Conservation (phyloP, 768 basidiomycete species). For the Boletus fagicola region DNA sequence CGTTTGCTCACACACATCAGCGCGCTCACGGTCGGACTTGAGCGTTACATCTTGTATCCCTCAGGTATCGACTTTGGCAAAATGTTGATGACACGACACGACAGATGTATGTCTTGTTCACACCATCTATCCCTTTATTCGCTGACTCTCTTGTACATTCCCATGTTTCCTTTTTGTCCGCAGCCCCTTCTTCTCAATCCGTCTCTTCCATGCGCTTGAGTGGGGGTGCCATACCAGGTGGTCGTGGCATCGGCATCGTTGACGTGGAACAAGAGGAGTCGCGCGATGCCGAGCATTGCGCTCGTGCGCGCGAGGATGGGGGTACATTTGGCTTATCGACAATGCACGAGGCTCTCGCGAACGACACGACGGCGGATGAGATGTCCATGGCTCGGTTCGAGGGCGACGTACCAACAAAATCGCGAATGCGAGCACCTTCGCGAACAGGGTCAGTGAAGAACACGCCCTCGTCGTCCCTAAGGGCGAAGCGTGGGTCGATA, state of each 20-base stretch:
- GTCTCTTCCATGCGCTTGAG: background rate
- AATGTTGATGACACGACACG: constrained; percentile 31
- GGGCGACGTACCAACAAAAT: background rate
- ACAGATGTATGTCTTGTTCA: constrained; percentile 13
- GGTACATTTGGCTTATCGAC: background rate
- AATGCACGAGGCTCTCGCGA: background rate
- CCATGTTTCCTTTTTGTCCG: too few relatives aligned
- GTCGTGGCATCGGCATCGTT: constrained; percentile 27
- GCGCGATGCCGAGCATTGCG: constrained; percentile 15
- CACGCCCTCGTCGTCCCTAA: constrained; percentile 5
- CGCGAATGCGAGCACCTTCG: background rate
- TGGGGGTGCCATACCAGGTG: constrained; percentile 31
- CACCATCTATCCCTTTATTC: background rate
- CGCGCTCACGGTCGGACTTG: constrained; percentile 56
- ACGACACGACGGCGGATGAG: constrained; percentile 1
- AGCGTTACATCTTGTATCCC: constrained; percentile 71
- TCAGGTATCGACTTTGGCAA: constrained; percentile 62
- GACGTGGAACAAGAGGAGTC: constrained; percentile 24
- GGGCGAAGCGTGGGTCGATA: background rate
- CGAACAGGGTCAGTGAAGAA: constrained; percentile 11
- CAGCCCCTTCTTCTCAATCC: constrained; percentile 10
- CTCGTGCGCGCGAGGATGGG: background rate
- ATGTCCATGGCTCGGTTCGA: background rate
- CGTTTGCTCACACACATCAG: constrained; percentile 13
- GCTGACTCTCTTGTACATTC: background rate